These are phyloP conservation scores for Penicillium sp. DNA, from an alignment of 2,329 filamentous ascomycete genomes.

Conservation along the genomic window DNA sequence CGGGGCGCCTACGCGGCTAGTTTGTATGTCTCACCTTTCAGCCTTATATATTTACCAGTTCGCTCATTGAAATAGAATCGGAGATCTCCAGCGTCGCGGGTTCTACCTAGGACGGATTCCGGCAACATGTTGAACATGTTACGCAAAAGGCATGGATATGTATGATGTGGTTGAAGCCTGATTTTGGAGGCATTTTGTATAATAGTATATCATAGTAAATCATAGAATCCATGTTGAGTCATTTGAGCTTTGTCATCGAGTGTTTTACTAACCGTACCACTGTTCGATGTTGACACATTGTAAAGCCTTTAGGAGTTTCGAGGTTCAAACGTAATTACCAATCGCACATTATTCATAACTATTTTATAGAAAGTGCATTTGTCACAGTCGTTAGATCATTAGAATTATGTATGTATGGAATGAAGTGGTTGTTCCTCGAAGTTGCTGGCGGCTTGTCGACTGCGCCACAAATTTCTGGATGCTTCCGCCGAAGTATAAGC, in stretches of 20 bases:
- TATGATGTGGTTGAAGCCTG: background rate
- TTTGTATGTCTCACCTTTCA: background rate
- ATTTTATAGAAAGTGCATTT: background rate
- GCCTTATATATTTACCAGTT: background rate
- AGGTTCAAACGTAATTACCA: background rate
- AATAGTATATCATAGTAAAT: background rate
- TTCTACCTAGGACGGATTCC: background rate
- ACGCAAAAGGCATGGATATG: background rate
- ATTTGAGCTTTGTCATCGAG: background rate
- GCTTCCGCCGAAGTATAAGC: constrained; percentile 15
- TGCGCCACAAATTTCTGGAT: constrained; percentile 17
- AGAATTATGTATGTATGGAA: background rate
- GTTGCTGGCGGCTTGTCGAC: constrained; percentile 16
- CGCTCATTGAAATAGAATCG: background rate
- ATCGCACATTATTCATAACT: background rate
- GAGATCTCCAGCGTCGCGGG: background rate
- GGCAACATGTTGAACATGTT: background rate
- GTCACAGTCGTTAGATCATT: background rate
- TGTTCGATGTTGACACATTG: background rate
- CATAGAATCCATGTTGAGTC: background rate
- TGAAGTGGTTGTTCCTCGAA: constrained; percentile 3
- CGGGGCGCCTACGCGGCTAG: background rate
- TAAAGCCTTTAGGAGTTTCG: background rate
- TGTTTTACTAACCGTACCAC: background rate
- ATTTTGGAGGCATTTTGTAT: background rate